Conservation (phyloP, 2,329 filamentous ascomycete species). For the Tolypocladium amazonense region DNA sequence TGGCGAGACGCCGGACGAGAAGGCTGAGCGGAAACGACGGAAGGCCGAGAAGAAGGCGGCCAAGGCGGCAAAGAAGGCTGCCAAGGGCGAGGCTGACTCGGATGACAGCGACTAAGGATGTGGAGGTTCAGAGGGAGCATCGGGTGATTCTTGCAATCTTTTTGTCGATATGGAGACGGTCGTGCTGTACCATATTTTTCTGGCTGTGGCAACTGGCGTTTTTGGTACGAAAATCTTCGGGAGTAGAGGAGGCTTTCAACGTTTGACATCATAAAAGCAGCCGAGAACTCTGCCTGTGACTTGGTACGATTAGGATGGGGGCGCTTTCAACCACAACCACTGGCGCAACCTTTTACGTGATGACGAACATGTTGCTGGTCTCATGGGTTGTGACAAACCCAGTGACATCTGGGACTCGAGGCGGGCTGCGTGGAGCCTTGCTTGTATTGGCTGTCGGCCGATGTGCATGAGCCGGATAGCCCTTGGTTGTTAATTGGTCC, state of each 20-base stretch:
- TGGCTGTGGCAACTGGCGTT: constrained; percentile 11
- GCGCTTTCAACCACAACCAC: background rate
- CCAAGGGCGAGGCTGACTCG: constrained; percentile 39
- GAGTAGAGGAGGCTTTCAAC: constrained; percentile 1
- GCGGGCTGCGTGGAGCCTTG: background rate
- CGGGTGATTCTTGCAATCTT: constrained; percentile 2
- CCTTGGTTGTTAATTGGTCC: background rate
- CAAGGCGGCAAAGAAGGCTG: constrained; percentile 44
- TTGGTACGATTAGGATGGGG: background rate
- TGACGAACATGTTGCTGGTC: background rate
- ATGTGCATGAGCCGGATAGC: background rate
- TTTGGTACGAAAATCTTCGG: constrained; percentile 8
- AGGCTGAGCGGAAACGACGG: constrained; percentile 48
- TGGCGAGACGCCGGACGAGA: constrained; percentile 61
- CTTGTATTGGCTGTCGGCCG: background rate
- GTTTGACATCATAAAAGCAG: background rate
- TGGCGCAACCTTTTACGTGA: background rate
- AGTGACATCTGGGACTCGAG: background rate
- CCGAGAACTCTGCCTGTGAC: background rate
- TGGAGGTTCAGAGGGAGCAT: background rate
- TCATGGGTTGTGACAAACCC: background rate
- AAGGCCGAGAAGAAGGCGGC: constrained; percentile 51
- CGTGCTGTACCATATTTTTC: constrained; percentile 10
- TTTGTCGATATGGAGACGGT: constrained; percentile 9
- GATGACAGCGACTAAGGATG: constrained; percentile 18